Evolutionary conservation across 805 yeast species (phyloP), one percentile per base, ranked within the genome.

Genomic region (Ogataea methanolica): DNA sequence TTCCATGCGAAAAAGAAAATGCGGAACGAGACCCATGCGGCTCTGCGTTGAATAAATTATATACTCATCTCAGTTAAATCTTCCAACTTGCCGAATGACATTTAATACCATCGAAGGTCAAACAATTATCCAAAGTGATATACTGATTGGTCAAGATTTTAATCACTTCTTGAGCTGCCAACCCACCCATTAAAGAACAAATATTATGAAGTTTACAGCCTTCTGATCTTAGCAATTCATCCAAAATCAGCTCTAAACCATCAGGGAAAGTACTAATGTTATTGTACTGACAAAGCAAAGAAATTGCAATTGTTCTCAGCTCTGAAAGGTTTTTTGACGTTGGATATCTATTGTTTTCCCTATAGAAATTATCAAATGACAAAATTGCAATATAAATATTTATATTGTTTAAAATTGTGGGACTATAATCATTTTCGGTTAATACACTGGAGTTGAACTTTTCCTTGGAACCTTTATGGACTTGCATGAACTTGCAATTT

Each of bases 151-250:
- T 88, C 22, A 87, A 56, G 3, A 78, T 50, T 66, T 94, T 92
- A 44, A 88, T 71, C 5, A 79, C 81, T 61, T 92, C 99, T 61
- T 92, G 97, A 3, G 89, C 83, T 0, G 80, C 90, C 12, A 91
- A 70, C 0, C 97, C 98, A 2, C 97, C 98, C 54, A 88, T 69
- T 4, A 88, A 65, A 5, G 96, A 74, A 19, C 84, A 68, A 15
- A 80, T 73, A 55, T 85, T 84, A 51, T 80, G 83, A 14, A 79
- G 43, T 52, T 78, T 80, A 0, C 56, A 49, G 4, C 78, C 78
- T 5, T 71, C 61, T 6, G 63, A 54, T 48, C 77, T 52, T 5
- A 68, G 48, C 43, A 82, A 61, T 48, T 74, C 78, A 36, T 66
- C 63, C 14, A 78, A 55, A 9, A 69, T 59, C 39, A 72, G 73